Percentiles rank a stretch among this genome's conserved stretches.
phyloP scores from a whole-genome alignment of 306 rosid genomes.

The Canavalia gladiata region DNA sequence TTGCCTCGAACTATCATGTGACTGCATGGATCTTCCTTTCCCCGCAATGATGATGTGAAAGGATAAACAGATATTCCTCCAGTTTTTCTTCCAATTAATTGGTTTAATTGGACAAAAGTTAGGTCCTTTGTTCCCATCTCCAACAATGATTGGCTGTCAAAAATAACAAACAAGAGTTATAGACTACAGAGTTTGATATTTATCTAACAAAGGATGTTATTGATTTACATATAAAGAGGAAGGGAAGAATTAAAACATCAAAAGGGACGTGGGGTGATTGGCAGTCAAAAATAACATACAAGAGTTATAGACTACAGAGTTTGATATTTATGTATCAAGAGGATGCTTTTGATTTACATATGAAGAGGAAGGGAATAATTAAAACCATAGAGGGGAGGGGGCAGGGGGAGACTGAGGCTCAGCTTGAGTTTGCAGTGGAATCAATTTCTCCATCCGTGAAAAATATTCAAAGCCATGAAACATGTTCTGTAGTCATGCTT shows the following conservation, averaged over 20 bases:
- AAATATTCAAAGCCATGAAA: no score
- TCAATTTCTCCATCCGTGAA: no score
- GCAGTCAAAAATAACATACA: conserved; percentile 61
- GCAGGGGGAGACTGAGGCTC: no score
- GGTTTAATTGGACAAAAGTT: conserved; percentile 93
- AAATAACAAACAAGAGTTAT: conserved; percentile 48
- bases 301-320: conserved; percentile 40
- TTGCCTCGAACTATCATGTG: conserved; percentile 92
- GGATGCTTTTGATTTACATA: conserved; percentile 29
- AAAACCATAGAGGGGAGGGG: background rate
- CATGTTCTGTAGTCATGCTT: no score
- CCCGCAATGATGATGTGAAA: conserved; percentile 82
- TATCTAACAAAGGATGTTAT: conserved; percentile 37
- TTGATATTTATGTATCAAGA: conserved; percentile 25
- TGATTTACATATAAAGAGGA: conserved; percentile 40
- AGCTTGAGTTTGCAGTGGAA: no score
- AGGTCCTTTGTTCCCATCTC: conserved; percentile 99
- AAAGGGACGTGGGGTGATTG: conserved; percentile 58
- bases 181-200: conserved; percentile 4
- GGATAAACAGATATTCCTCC: conserved; percentile 99
- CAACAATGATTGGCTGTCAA: conserved; percentile 92
- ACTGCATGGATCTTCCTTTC: conserved; percentile 83
- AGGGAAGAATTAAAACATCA: conserved; percentile 30
- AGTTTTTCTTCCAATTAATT: conserved; percentile 96
- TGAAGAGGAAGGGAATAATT: conserved; percentile 42